phyloP scores from a whole-genome alignment of 2,329 filamentous ascomycete genomes.

The Stemphylium beticola region DNA sequence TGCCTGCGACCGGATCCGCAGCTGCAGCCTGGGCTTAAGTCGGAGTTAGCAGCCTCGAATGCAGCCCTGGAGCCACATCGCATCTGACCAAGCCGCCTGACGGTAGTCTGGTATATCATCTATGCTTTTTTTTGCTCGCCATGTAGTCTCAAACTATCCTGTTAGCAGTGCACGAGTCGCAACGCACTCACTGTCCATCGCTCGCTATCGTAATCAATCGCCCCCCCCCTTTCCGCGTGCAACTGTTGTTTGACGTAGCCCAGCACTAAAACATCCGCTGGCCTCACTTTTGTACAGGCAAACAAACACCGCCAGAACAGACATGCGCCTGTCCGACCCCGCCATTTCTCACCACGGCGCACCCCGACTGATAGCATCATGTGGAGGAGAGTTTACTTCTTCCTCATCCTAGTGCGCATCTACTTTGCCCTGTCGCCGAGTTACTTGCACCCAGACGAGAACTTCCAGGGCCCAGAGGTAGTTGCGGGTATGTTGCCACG shows the following conservation, averaged over 20 bases:
- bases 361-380: slow-evolving; percentile 58
- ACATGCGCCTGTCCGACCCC: slow-evolving; percentile 40
- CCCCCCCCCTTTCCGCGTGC: slow-evolving; percentile 34
- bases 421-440: slow-evolving; percentile 95
- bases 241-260: slow-evolving; percentile 31
- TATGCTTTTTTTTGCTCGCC: slow-evolving; percentile 6
- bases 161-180: slow-evolving; percentile 14
- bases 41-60: slow-evolving; percentile 20
- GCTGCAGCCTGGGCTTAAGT: slow-evolving; percentile 9
- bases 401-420: slow-evolving; percentile 83
- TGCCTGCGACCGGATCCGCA: slow-evolving; percentile 9
- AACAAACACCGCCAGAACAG: slow-evolving; percentile 27
- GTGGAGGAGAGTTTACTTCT: slow-evolving; percentile 90
- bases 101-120: slow-evolving; percentile 13
- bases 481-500: slow-evolving; percentile 73
- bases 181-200: slow-evolving; percentile 3
- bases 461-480: slow-evolving; percentile 97
- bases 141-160: slow-evolving; percentile 21
- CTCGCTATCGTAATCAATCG: slow-evolving; percentile 3
- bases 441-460: slow-evolving; percentile 98
- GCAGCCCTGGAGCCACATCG: slow-evolving; percentile 28
- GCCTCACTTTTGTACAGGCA: slow-evolving; percentile 22
- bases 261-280: slow-evolving; percentile 31
- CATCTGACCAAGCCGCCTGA: slow-evolving; percentile 32
- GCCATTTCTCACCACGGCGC: slow-evolving; percentile 18